Conservation (phyloP, 1,139 yeast species). For the Pichia sp. region DNA sequence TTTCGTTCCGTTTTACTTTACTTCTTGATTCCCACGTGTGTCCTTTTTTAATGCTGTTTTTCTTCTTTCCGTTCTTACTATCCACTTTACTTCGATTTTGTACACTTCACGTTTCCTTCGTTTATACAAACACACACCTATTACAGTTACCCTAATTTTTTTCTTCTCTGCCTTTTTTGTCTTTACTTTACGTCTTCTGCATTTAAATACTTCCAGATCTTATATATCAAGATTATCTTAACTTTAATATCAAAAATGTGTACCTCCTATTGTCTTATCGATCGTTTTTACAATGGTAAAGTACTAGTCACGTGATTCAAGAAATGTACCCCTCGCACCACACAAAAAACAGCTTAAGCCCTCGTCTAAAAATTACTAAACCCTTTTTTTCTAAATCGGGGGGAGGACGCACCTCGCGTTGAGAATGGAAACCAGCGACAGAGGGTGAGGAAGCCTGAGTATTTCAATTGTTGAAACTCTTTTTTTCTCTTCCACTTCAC, state of each 20-base stretch:
- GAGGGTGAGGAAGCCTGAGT: neutral
- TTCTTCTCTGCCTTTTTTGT: neutral
- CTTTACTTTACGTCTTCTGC: neutral
- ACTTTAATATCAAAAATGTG: no score
- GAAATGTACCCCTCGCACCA: conserved; percentile 16
- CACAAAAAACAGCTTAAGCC: no score
- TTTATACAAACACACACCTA: neutral
- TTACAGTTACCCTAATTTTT: neutral
- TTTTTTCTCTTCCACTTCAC: neutral
- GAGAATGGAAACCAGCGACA: neutral
- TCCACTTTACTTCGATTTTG: neutral
- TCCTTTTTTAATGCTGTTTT: neutral
- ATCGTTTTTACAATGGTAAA: no score
- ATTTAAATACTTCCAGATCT: neutral
- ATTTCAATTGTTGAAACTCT: neutral
- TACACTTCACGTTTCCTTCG: neutral
- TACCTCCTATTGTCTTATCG: no score
- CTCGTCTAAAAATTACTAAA: neutral
- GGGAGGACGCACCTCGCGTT: neutral
- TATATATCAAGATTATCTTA: neutral
- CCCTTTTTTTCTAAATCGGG: neutral
- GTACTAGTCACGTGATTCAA: no score
- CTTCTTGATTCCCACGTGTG: neutral
- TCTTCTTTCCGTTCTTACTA: neutral
- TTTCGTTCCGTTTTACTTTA: neutral